Evolutionary conservation across 306 rosid species (phyloP).

Genomic region (Senna siamea): DNA sequence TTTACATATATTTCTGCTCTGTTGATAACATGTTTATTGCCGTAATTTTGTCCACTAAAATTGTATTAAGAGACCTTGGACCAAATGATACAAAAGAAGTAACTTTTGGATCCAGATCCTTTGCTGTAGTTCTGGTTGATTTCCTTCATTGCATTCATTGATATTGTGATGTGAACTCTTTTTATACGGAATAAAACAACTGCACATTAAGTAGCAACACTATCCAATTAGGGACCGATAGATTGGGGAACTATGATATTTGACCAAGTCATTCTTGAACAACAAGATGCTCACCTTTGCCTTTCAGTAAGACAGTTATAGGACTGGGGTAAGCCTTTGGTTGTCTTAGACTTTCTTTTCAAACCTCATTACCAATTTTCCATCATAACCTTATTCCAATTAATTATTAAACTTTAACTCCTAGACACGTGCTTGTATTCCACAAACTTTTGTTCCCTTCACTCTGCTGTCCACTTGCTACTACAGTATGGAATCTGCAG

Average conservation of each 20-base stretch:
- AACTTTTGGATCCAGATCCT: neutral
- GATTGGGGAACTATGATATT: too few relatives aligned
- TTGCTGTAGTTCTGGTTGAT: neutral
- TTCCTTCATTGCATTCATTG: neutral
- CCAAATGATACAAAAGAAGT: too few relatives aligned
- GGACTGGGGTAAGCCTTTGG: neutral
- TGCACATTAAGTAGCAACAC: too few relatives aligned
- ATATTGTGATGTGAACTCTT: neutral
- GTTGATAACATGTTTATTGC: neutral
- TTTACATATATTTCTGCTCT: neutral
- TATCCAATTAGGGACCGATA: too few relatives aligned
- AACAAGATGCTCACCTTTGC: neutral
- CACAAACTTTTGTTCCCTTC: neutral
- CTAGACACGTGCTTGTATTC: neutral
- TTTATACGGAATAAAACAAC: too few relatives aligned
- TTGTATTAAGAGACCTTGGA: too few relatives aligned
- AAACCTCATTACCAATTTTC: neutral
- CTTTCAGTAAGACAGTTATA: too few relatives aligned
- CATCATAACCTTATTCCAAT: neutral
- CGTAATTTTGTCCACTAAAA: constrained; percentile 21
- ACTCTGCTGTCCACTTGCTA: neutral
- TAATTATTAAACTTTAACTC: neutral
- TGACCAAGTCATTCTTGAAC: too few relatives aligned
- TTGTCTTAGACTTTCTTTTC: neutral
- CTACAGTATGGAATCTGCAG: neutral